Evolutionary conservation across 345 rosid genomes (phyloP), one percentile per base, ranked within the genome.

Genomic region (Brassica rapa): DNA sequence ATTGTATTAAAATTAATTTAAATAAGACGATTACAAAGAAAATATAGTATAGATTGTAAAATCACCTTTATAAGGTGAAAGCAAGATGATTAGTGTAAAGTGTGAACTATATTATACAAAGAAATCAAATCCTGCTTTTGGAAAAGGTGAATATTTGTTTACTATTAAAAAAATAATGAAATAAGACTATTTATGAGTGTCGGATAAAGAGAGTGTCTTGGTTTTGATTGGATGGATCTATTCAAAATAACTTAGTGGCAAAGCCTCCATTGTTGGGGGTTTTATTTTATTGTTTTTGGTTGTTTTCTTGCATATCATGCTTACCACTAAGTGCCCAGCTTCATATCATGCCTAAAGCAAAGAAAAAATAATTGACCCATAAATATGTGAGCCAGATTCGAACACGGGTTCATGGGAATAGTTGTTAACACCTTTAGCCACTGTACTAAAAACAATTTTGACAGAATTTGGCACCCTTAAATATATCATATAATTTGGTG

Each of bases 41-140:
- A 59, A n/a, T 69, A 62, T 76, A 49, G 0, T 62, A 27, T 27
- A 46, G 4, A 19, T 53, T 14, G 23, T 10, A 1, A 37, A 53
- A 37, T 23, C 65, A 62, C 9, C 43, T 62, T 49, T 61, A 46
- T 62, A 61, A 69, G 23, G 25, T 62, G 14, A 32, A 25, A 70
- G 23, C 32, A 72, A 78, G 35, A 57, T 66, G 68, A 72, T 66
- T 59, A 32, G 4, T 57, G 68, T 32, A 72, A 78, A 66, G 4
- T 57, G 68, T 32, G 67, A 78, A 66, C 27, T 29, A 30, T 78
- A 66, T 57, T 78, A 72, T 41, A 72, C 15, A 65, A 66, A 30
- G 56, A 78, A 72, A 78, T 59, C 64, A 78, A 72, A 72, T 78
- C 82, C 14, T 41, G 68, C 77, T 78, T 78, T 78, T n/a, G 73